Conservation (phyloP, 2,329 filamentous ascomycete species). For the Ceratocystis harringtonii region DNA sequence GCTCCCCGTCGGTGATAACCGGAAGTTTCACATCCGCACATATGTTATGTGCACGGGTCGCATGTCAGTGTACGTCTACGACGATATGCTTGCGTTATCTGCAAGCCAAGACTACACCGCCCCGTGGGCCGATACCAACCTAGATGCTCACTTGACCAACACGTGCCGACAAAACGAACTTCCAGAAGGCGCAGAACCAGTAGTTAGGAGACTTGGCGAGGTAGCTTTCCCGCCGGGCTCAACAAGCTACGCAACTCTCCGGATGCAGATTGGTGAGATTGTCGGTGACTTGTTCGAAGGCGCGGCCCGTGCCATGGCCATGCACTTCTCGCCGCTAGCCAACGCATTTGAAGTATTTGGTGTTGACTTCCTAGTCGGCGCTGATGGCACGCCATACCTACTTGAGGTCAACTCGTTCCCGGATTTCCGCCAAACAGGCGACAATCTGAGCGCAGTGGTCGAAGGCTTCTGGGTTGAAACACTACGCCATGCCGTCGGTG, state of each 20-base stretch:
- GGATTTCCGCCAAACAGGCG: slow-evolving; percentile 83
- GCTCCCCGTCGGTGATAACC: slow-evolving; percentile 47
- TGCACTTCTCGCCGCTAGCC: slow-evolving; percentile 80
- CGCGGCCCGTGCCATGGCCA: slow-evolving; percentile 64
- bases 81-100: slow-evolving; percentile 84
- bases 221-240: slow-evolving; percentile 41
- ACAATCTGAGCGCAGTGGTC: slow-evolving; percentile 55
- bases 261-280: slow-evolving; percentile 55
- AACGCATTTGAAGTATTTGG: slow-evolving; percentile 90
- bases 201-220: slow-evolving; percentile 61
- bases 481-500: slow-evolving; percentile 47
- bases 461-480: slow-evolving; percentile 62
- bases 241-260: slow-evolving; percentile 47
- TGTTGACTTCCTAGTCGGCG: slow-evolving; percentile 75
- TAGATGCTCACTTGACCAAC: slow-evolving; percentile 78
- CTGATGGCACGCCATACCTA: slow-evolving; percentile 49
- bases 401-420: slow-evolving; percentile 93
- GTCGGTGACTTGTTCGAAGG: slow-evolving; percentile 75
- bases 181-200: slow-evolving; percentile 32
- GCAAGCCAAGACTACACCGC: slow-evolving; percentile 57
- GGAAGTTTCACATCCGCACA: slow-evolving; percentile 89
- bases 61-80: slow-evolving; percentile 73
- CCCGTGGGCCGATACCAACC: slow-evolving; percentile 40
- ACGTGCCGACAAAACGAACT: slow-evolving; percentile 68
- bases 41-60: slow-evolving; percentile 75